Evolutionary conservation across 257 asterid species (phyloP).

Genomic region (Petunia secreta): DNA sequence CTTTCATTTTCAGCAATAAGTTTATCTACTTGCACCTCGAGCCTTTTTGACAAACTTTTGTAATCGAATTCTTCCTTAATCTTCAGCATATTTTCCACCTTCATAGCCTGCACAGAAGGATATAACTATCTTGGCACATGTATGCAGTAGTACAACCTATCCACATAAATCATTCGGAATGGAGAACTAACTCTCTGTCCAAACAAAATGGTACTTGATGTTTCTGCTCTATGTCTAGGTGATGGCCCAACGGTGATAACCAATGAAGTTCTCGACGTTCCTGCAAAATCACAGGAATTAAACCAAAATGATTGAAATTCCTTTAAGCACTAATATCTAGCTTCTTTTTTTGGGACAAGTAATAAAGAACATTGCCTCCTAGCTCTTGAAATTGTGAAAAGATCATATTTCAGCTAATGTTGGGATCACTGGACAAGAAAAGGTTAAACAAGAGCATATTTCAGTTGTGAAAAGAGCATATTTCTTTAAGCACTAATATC

Average conservation of each 20-base stretch:
- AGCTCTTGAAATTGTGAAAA: conserved; percentile 12
- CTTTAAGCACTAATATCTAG: conserved; percentile 9
- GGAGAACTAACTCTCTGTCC: conserved; percentile 90
- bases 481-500: conserved; percentile 15
- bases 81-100: conserved; percentile 99
- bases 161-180: background rate
- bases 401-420: background rate
- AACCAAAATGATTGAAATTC: conserved; percentile 32
- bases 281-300: conserved; percentile 51
- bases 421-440: background rate
- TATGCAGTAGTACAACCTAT: background rate
- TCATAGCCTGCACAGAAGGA: conserved; percentile 79
- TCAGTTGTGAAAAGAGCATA: no score
- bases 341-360: background rate
- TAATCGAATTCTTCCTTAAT: conserved; percentile 97
- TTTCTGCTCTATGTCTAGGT: conserved; percentile 99
- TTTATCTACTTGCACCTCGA: conserved; percentile 90
- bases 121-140: conserved; percentile 18
- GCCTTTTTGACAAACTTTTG: conserved; percentile 82
- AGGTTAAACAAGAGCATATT: background rate
- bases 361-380: background rate
- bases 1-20: conserved; percentile 92
- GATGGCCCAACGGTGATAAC: conserved; percentile 95
- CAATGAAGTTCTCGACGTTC: conserved; percentile 96
- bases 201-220: conserved; percentile 91